These are phyloP conservation scores for Solanum bulbocastanum DNA, from an alignment of 257 asterid species.

Conservation along the genomic window DNA sequence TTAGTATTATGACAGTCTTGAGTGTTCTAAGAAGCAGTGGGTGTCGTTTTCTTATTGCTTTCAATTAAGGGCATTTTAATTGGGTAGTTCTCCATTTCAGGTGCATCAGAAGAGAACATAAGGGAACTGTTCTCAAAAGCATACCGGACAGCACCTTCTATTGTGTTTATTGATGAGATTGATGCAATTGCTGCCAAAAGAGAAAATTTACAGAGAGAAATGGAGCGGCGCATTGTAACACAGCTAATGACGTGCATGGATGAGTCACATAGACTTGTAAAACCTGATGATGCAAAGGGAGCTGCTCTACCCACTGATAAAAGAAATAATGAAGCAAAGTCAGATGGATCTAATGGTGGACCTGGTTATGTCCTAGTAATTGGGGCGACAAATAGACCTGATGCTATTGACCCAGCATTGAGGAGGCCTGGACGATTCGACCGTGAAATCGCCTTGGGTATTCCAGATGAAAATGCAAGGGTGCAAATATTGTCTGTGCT, in stretches of 20 bases:
- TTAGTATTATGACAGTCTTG: background rate
- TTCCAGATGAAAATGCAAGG: slow-evolving; percentile 78
- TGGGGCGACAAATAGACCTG: slow-evolving; percentile 91
- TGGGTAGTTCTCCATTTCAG: slow-evolving; percentile 19
- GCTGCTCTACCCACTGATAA: slow-evolving; percentile 4
- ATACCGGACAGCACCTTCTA: slow-evolving; percentile 78
- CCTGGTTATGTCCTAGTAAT: slow-evolving; percentile 73
- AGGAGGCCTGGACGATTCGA: slow-evolving; percentile 97
- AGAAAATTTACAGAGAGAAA: slow-evolving; percentile 69
- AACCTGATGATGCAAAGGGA: slow-evolving; percentile 22
- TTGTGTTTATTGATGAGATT: slow-evolving; percentile 88
- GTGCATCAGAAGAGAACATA: slow-evolving; percentile 85
- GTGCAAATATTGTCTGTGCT: slow-evolving; percentile 57
- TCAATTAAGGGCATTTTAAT: background rate
- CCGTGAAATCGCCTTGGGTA: slow-evolving; percentile 61
- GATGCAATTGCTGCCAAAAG: slow-evolving; percentile 91
- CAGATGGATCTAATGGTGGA: slow-evolving; percentile 21
- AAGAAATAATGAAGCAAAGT: background rate
- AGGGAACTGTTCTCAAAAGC: slow-evolving; percentile 75
- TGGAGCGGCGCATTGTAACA: slow-evolving; percentile 81
- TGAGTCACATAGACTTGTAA: slow-evolving; percentile 36
- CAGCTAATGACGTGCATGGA: slow-evolving; percentile 92
- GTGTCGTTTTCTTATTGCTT: background rate
- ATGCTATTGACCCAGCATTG: slow-evolving; percentile 74
- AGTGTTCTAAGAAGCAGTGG: background rate